Evolutionary conservation across 805 yeast genomes (phyloP), one percentile per base, ranked within the genome.

Genomic region (Saturnispora serradocipensis): DNA sequence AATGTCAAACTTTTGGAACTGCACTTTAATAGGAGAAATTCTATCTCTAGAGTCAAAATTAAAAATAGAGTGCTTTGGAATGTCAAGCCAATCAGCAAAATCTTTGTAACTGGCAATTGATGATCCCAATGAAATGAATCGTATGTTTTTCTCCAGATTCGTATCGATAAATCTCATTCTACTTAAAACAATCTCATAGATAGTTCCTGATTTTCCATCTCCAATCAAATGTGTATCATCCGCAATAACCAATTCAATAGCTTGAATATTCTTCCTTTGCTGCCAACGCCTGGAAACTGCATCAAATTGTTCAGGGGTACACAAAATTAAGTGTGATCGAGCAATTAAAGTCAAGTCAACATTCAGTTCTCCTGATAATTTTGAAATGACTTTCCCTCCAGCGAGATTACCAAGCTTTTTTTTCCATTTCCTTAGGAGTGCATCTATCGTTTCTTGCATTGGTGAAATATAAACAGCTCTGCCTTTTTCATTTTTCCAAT

Each of bases 61-160:
- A 70, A 73, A 88, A 5, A 82, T 72, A 46, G 80, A 72, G 20
- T 66, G 69, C 59, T 80, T 83, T 1, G 74, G 58, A 25, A 85
- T 82, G 2, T 93, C 95, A 28, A 93, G 66, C 97, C 98, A 93
- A 50, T 84, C 87, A 1, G 86, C 91, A 53, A 90, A 67, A 56
- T 88, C 96, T 48, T 79, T 73, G 3, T 85, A 86, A 61, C 83
- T 86, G 0, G 93, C 80, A 39, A 91, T 64, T 2, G 95, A 80
- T 0, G 80, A 73, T 0, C 86, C 73, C 24, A 91, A 68, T 0
- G 80, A 90, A n/a, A 91, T 77, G 25, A 89, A 65, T 56, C 98
- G 69, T 5, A 79, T 56, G 1, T 71, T 62, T 2, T 67, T 71
- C 34, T 82, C 85, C n/a, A 83, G 61, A 57, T 87, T 93, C 1